Evolutionary conservation across 106 monocot species (phyloP).

Genomic region (Dendrobium huoshanense): DNA sequence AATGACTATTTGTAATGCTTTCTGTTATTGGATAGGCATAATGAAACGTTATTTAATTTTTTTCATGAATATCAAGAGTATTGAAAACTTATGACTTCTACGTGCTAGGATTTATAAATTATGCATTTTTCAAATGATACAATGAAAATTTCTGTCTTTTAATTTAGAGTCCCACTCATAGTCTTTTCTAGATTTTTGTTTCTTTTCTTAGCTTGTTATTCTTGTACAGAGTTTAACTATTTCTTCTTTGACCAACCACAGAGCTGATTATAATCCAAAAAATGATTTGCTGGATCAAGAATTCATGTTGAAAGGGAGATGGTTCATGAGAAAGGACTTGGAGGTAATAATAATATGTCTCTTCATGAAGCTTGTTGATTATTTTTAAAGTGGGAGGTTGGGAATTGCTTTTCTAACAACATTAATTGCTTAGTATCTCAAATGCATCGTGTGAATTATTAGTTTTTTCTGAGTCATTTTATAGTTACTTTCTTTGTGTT

Average conservation of each 20-base stretch:
- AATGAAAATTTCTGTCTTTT: not conserved
- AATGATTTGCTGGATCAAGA: conserved; percentile 81
- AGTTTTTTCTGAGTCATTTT: not conserved
- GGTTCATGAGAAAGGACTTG: conserved; percentile 76
- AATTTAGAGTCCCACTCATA: not conserved
- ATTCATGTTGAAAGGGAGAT: conserved; percentile 76
- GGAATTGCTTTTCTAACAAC: not conserved
- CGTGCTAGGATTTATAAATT: not conserved
- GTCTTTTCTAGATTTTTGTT: not conserved
- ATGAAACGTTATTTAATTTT: not conserved
- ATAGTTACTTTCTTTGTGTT: not conserved
- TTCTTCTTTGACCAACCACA: conserved; percentile 20
- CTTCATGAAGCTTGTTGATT: not conserved
- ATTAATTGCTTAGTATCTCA: not conserved
- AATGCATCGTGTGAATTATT: not conserved
- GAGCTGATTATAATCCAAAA: conserved; percentile 85
- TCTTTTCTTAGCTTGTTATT: not conserved
- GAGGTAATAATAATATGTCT: conserved; percentile 41
- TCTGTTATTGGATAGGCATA: not conserved
- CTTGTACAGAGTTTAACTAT: not conserved
- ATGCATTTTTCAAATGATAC: not conserved
- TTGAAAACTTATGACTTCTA: not conserved
- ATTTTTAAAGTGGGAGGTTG: not conserved
- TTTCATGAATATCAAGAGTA: not conserved
- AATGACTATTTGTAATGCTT: not conserved